phyloP scores from a whole-genome alignment of 2,329 filamentous ascomycete genomes.

The Botrytis squamosa region DNA sequence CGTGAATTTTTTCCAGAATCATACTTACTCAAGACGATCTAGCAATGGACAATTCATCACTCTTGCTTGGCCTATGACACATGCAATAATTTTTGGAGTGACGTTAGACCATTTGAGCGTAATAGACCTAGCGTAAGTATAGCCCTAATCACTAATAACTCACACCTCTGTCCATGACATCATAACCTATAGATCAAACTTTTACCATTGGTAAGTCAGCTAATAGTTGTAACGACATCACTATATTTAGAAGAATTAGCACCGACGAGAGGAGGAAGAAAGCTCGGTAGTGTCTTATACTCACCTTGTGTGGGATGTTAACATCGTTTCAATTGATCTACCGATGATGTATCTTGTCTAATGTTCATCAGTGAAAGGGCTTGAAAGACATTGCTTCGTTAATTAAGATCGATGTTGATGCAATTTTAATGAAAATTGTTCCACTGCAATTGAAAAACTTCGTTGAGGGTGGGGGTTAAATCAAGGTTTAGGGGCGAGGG shows the following conservation, averaged over 20 bases:
- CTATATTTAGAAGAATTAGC: not conserved
- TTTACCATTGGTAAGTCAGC: not conserved
- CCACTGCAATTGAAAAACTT: not conserved
- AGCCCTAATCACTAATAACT: not conserved
- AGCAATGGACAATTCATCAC: not conserved
- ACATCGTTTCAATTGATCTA: no score
- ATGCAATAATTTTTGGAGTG: not conserved
- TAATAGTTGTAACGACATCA: not conserved
- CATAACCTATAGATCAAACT: not conserved
- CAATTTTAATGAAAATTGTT: not conserved
- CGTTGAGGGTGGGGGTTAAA: not conserved
- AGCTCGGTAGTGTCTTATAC: not conserved
- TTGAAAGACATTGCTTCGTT: fast-evolving
- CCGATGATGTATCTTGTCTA: no score
- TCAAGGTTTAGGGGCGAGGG: not conserved
- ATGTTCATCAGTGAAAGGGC: not conserved
- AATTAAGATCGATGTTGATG: not conserved
- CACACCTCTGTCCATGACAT: not conserved
- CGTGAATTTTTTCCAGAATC: not conserved
- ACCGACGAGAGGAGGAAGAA: not conserved
- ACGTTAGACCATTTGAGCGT: not conserved
- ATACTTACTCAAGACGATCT: not conserved
- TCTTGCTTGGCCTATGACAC: not conserved
- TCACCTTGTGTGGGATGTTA: no score
- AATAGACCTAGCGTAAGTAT: not conserved